Evolutionary conservation across 768 basidiomycete species (phyloP), one percentile per base, ranked within the genome.

Genomic region (Chiua virens): DNA sequence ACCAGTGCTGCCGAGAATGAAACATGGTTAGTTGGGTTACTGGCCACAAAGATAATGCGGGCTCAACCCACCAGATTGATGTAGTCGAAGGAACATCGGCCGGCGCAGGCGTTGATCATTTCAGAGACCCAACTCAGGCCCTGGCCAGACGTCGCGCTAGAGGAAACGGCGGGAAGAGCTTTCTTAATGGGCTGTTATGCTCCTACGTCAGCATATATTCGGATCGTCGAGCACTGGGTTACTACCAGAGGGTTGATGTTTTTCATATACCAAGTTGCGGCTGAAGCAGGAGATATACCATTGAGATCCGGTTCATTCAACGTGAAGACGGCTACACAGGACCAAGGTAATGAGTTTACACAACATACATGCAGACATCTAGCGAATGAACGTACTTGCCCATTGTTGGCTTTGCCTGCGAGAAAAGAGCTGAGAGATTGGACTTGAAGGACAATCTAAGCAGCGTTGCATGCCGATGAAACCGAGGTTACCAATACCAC

Each of bases 391-490:
- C 69, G 5, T 56, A 70, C 69, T 72, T 23, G 59, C 56, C 69
- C 69, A 71, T 8, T 52, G 51, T 42, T 71, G 67, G 9, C 56
- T 21, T 44, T 69, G 17, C 62, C 66, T 69, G 53, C 71, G 73
- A 23, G 63, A 48, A 17, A 56, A 49, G 21, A 73, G 68, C 21
- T 65, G 48, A 4, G 54, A 56, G 10, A 73, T 61, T 2, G 72
- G 72, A 28, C 71, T 73, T 5, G 72, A 74, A 49, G 21, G 45
- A 17, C 72, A 73, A 37, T 74, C 71, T 5, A 58, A 40, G 49
- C 71, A 73, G 9, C 67, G 69, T 47, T 73, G 73, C 72, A 65
- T 74, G 9, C 72, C 72, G 7, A 73, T 69, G 56, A 74, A 73
- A 4, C 59, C 62, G 11, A 73, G 68, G 8, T 72, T 73, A 3